These are phyloP conservation scores for Stemphylium beticola DNA, from an alignment of 2,329 filamentous ascomycete species.

Conservation along the genomic window DNA sequence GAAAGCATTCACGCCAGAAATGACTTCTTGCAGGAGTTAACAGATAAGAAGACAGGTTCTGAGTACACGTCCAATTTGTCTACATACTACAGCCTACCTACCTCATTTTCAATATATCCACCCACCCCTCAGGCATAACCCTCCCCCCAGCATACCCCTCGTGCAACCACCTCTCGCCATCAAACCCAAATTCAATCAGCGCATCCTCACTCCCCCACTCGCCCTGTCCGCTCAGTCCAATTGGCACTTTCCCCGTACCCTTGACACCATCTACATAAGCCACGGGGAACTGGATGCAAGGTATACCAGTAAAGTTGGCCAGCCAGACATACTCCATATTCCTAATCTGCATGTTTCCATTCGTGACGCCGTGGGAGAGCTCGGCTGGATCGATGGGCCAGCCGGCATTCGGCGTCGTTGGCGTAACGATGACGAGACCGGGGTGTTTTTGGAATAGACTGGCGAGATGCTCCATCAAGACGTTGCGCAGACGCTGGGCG, in stretches of 20 bases:
- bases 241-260: conserved; percentile 60
- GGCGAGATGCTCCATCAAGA: conserved; percentile 81
- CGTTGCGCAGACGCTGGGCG: conserved; percentile 73
- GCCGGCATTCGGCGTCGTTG: conserved; percentile 76
- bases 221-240: conserved; percentile 61
- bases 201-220: conserved; percentile 63
- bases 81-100: background rate
- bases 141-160: conserved; percentile 45
- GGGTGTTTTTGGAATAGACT: conserved; percentile 73
- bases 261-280: conserved; percentile 69
- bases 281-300: conserved; percentile 75
- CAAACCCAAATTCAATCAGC: conserved; percentile 60
- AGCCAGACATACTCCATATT: conserved; percentile 88
- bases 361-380: conserved; percentile 67
- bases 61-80: too few relatives aligned
- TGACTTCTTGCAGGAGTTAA: too few relatives aligned
- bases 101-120: conserved; percentile 45
- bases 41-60: too few relatives aligned
- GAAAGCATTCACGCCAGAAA: too few relatives aligned
- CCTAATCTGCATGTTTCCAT: conserved; percentile 74
- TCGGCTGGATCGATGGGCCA: conserved; percentile 75
- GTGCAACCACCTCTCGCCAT: conserved; percentile 58
- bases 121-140: conserved; percentile 45
- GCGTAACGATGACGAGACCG: conserved; percentile 78
- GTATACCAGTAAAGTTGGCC: conserved; percentile 81